A percentile compares a stretch with the other conserved stretches of the same genome.
Evolutionary conservation across 257 asterid species (phyloP).

Genomic region (Ligustrum vulgare): DNA sequence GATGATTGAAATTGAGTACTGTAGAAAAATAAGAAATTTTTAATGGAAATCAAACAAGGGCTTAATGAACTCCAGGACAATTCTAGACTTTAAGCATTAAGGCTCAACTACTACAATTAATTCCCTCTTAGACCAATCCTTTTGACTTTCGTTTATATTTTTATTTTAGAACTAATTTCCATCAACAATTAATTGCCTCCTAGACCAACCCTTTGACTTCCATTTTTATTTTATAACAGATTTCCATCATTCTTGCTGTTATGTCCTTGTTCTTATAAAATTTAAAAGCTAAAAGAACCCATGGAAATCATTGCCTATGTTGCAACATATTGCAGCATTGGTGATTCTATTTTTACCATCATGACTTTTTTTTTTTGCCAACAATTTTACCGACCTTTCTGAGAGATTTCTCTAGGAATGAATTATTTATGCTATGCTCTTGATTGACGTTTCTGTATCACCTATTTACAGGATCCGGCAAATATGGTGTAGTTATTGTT

Average conservation of each 20-base stretch:
- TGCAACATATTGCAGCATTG: not conserved
- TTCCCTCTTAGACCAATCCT: too few relatives aligned
- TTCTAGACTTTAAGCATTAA: too few relatives aligned
- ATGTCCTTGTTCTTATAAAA: not conserved
- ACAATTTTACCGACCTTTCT: not conserved
- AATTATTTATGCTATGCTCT: not conserved
- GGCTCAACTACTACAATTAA: too few relatives aligned
- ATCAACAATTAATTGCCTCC: too few relatives aligned
- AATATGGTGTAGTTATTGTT: conserved; percentile 60
- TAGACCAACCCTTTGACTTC: too few relatives aligned
- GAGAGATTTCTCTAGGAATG: not conserved
- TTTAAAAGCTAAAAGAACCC: not conserved
- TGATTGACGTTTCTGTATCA: conserved; percentile 21
- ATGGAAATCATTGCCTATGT: not conserved
- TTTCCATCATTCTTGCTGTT: not conserved
- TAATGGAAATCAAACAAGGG: too few relatives aligned
- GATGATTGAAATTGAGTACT: too few relatives aligned
- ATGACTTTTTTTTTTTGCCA: not conserved
- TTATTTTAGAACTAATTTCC: too few relatives aligned
- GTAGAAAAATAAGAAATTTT: too few relatives aligned
- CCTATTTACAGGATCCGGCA: conserved; percentile 65
- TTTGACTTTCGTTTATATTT: too few relatives aligned
- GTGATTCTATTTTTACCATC: not conserved
- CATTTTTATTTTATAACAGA: too few relatives aligned
- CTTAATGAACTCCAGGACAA: too few relatives aligned